Base-by-base conservation (phyloP, 306 rosid genomes). In the Cucurbita pepo region DNA sequence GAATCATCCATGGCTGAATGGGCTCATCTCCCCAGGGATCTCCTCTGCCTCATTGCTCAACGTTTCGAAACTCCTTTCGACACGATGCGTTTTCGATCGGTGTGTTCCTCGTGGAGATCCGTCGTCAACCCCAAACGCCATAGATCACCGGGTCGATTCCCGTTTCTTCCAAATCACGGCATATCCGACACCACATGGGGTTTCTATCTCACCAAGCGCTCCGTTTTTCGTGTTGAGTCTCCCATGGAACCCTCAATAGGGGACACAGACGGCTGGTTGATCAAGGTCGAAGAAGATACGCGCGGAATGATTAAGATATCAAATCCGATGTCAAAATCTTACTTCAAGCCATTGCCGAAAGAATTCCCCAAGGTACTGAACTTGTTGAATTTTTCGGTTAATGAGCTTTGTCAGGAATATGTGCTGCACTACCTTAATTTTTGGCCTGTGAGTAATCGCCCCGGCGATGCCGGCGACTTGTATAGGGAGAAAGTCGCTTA, bases 401-500 rank as follows among this genome's bases (percentile, higher is more conserved):
- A 72, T 36, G 83, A 93, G 56, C 78, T 93, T 16, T 86, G 87
- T 3, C 77, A 76, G 37, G 97, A 88, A 56, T 88, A 79, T 62
- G 83, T 83, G 52, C 81, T 90, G 0, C 78, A 72, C 30, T 55
- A 75, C 34, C 64, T 73, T 12, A 59, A 76, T 57, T 80, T 73
- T 10, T 57, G 75, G 79, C 82, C 85, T 11, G 16, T 63, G 16
- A 70, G 70, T 30, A 72, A 66, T 38, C 58, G 83, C 0, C 12
- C 52, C 3, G 80, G 72, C 13, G 85, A 84, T 73, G 84, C 51
- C 22, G 58, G 77, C 16, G 75, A 80, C 11, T 77, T 90, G 78
- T 88, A 87, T 63, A 85, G 80, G 83, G 94, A 90, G n/a, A 93
- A 93, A 10, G 88, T 89, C 3, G 96, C 84, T 4, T 82, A 83